Evolutionary conservation across 495 filamentous ascomycete genomes (phyloP), one percentile per base, ranked within the genome.

Genomic region (Pseudoneurospora amorphoporcata): DNA sequence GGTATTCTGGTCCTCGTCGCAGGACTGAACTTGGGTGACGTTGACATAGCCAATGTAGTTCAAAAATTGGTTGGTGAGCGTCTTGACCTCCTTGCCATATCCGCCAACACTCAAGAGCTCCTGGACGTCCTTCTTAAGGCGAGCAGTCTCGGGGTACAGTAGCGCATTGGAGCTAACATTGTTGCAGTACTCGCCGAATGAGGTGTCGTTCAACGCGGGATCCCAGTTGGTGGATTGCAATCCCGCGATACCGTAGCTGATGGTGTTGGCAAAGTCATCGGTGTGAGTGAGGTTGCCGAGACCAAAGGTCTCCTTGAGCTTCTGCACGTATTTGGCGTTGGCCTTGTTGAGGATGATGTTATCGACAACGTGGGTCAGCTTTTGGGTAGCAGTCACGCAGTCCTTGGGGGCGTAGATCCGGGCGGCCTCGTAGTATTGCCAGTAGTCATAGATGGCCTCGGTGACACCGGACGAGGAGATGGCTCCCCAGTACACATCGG

Each of bases 191-290:
- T 84, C 23, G 69, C 82, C 83, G 77, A 92, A 91, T 4, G 74
- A 70, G 8, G 85, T 81, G 47, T 79, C 79, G 75, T 87, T 89
- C 70, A 87, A 73, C 1, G 80, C 83, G 0, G 90, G 90, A 76
- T 93, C 91, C 92, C 92, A 94, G 77, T 92, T 92, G 4, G 85
- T 82, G 35, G 78, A 79, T 80, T 93, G 91, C 79, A 90, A 89
- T 3, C 77, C 78, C 12, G 79, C 79, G 68, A 92, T 84, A 1
- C 86, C 86, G 3, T 70, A 73, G 35, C 82, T 83, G 40, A 92
- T 78, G 0, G 83, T 76, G 65, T 82, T 83, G 58, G 88, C 90
- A 74, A 94, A 93, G 77, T 91, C 89, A 38, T 85, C 81, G 71
- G 86, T 82, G 73, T 88, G 79, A 2, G 86, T 89, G 58, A 91